Conservation (phyloP, 148 eudicot genomes). For the Amaranthus hypochondriacus region DNA sequence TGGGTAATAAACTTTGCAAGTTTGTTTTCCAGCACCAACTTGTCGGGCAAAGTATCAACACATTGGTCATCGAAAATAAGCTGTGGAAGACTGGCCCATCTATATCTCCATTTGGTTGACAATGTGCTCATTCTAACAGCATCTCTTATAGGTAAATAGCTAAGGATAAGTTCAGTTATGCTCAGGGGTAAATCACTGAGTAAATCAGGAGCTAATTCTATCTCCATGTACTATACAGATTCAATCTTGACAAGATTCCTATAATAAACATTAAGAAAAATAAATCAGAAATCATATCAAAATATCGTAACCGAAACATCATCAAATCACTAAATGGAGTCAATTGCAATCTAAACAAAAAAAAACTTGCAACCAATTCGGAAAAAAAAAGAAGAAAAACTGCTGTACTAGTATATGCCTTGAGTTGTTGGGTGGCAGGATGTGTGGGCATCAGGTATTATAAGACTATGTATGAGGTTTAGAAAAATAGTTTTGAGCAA, state of each 20-base stretch:
- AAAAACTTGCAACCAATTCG: background rate
- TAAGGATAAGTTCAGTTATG: conserved; percentile 45
- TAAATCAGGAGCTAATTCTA: conserved; percentile 28
- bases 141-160: conserved; percentile 50
- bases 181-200: conserved; percentile 49
- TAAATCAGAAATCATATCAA: conserved; percentile 3
- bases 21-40: conserved; percentile 27
- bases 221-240: conserved; percentile 28
- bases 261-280: conserved; percentile 7
- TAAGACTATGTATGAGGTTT: too few species aligned
- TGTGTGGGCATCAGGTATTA: too few species aligned
- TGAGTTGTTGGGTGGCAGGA: too few species aligned
- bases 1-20: conserved; percentile 50
- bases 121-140: conserved; percentile 56
- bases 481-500: too few species aligned
- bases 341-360: background rate
- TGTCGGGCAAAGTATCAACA: conserved; percentile 36
- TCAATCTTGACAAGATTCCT: conserved; percentile 13
- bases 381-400: too few species aligned
- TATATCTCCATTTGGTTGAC: conserved; percentile 59
- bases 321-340: background rate
- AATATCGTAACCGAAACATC: background rate
- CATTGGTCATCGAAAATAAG: conserved; percentile 52
- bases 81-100: conserved; percentile 51
- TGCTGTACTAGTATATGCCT: too few species aligned